Evolutionary conservation across 768 basidiomycete genomes (phyloP), one percentile per base, ranked within the genome.

Genomic region (Leucosporidium scottii): DNA sequence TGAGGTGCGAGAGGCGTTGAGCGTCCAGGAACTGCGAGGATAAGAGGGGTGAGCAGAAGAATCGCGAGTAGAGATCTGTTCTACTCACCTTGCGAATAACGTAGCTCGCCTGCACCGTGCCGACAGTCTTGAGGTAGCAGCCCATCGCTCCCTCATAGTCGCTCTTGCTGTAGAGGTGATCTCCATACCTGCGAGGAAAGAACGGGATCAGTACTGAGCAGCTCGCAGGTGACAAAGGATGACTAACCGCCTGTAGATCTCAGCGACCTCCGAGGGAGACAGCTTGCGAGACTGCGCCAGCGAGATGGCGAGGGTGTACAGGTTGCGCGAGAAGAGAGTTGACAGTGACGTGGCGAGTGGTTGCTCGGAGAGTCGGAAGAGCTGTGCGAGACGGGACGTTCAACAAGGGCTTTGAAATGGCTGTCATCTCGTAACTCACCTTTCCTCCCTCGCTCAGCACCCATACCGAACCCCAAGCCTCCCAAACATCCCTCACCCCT

Each of bases 61-160:
- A 31, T 17, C 23, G 34, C 36, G 2, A 17, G 27, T 8, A 27
- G 10, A 53, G 39, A 12, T 23, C 23, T n/a, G 5, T 20, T 0
- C 8, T 54, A 28, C 76, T 62, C 74, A 92, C 94, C 84, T 97
- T 99, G 73, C 96, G 86, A 60, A 98, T 92, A 44, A 98, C 93
- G 79, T 97, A 96, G 76, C 93, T 96, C 0, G 93, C 91, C 69
- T 92, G 90, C 0, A 96, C 81, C 57, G 86, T 82, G 0, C 94
- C 91, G 25, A 98, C 87, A 0, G 96, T 98, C 75, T 89, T 84
- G 34, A 96, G 80, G 76, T 89, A 98, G 76, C 96, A 92, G 47
- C 85, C 83, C 90, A 97, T 94, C 0, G 93, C 88, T 8, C 86
- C 88, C 68, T 98, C 96, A 73, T 88, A 94, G 74, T 97, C 92